A percentile compares a stretch with the other conserved stretches of the same genome.
phyloP scores from a whole-genome alignment of 148 eudicot genomes.

The Camellia granthamiana region DNA sequence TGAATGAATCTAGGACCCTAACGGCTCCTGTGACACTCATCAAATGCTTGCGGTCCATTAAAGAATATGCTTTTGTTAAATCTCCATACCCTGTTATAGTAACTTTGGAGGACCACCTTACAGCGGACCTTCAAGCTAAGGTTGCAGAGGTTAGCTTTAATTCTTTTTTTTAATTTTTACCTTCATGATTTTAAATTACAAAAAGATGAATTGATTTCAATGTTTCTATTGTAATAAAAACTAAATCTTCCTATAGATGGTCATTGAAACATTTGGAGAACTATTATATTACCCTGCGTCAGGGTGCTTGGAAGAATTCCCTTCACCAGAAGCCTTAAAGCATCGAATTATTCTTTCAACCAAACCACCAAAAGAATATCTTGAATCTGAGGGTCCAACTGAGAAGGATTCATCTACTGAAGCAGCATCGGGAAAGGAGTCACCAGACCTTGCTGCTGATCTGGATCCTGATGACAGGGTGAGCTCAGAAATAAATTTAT shows the following conservation, averaged over 20 bases:
- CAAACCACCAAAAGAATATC: slow-evolving; percentile 71
- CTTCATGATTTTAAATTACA: background rate
- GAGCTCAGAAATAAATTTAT: slow-evolving; percentile 1
- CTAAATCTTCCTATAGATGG: slow-evolving; percentile 51
- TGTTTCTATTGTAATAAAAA: background rate
- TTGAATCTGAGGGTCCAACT: slow-evolving; percentile 40
- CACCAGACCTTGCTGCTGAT: slow-evolving; percentile 21
- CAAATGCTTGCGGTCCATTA: slow-evolving; percentile 80
- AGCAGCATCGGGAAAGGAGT: slow-evolving; percentile 30
- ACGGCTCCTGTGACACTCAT: slow-evolving; percentile 79
- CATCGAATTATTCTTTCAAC: slow-evolving; percentile 59
- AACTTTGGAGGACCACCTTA: slow-evolving; percentile 93
- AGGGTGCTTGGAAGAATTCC: slow-evolving; percentile 41
- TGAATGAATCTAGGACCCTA: slow-evolving; percentile 57
- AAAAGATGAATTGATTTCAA: background rate
- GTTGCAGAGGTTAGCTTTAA: slow-evolving; percentile 22
- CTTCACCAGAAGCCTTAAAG: slow-evolving; percentile 67
- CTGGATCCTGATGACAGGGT: slow-evolving; percentile 29
- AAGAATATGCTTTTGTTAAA: slow-evolving; percentile 73
- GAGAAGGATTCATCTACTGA: slow-evolving; percentile 47
- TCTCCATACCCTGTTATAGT: slow-evolving; percentile 92
- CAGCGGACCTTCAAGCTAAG: slow-evolving; percentile 83
- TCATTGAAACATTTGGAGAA: slow-evolving; percentile 53
- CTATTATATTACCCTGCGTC: slow-evolving; percentile 46
- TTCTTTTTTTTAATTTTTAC: background rate